Percentiles rank a stretch among this genome's conserved stretches.
Evolutionary conservation across 192 early-diverging fungal species (phyloP).

Genomic region (Phycomyces nitens): DNA sequence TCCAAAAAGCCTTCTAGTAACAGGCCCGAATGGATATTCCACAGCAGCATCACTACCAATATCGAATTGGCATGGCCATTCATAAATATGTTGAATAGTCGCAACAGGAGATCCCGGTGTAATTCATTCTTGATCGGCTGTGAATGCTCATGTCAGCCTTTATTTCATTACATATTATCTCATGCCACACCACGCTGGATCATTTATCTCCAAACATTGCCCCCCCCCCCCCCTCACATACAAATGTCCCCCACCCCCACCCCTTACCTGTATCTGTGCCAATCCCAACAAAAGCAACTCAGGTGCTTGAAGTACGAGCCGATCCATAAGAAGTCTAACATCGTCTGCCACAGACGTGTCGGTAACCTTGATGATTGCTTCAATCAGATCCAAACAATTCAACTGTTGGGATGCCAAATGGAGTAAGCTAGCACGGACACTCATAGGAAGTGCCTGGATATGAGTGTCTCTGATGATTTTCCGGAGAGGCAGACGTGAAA

Average conservation of each 20-base stretch:
- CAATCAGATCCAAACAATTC: conserved; percentile 74
- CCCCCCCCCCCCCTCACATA: neutral
- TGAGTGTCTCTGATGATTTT: conserved; percentile 51
- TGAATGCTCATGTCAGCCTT: neutral
- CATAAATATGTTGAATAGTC: conserved; percentile 30
- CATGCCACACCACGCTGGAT: neutral
- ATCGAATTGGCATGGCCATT: conserved; percentile 33
- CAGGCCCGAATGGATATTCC: conserved; percentile 40
- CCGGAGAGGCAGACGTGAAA: conserved; percentile 41
- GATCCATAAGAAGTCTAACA: conserved; percentile 59
- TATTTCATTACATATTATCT: neutral
- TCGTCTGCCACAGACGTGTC: conserved; percentile 51
- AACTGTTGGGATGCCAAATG: conserved; percentile 51
- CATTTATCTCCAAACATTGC: neutral
- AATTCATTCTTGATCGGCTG: conserved; percentile 21
- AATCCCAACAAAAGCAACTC: conserved; percentile 76
- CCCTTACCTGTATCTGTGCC: conserved; percentile 58
- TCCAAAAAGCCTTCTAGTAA: conserved; percentile 28
- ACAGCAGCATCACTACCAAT: conserved; percentile 66
- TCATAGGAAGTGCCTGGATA: conserved; percentile 37
- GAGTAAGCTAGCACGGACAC: conserved; percentile 40
- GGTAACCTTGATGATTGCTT: conserved; percentile 52
- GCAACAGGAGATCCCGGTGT: conserved; percentile 17
- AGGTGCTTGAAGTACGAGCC: conserved; percentile 57
- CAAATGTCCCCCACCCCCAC: neutral